Conservation (phyloP, 2,329 filamentous ascomycete genomes). For the Didymella keratinophila region DNA sequence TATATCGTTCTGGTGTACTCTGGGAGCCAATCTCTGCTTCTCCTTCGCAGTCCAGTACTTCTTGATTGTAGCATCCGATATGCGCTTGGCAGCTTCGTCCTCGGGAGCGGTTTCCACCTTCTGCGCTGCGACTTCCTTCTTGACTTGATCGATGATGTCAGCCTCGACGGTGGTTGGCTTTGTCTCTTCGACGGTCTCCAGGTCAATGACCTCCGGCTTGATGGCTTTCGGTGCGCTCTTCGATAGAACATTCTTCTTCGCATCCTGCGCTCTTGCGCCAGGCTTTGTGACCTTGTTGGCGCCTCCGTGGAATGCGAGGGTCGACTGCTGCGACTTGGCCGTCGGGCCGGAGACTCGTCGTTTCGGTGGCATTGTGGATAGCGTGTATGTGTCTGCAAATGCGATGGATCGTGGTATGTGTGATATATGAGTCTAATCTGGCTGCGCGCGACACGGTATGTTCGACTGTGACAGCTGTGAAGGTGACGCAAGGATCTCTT, state of each 20-base stretch:
- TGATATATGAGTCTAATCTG: constrained; percentile 8
- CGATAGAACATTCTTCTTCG: constrained; percentile 51
- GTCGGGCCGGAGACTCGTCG: constrained; percentile 52
- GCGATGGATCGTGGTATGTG: neutral
- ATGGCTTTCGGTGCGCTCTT: constrained; percentile 43
- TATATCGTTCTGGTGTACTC: constrained; percentile 80
- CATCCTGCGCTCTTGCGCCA: constrained; percentile 45
- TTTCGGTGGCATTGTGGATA: constrained; percentile 55
- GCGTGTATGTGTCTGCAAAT: neutral
- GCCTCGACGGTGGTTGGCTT: constrained; percentile 52
- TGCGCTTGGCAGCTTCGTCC: constrained; percentile 67
- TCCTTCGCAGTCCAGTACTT: constrained; percentile 82
- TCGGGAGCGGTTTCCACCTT: constrained; percentile 43
- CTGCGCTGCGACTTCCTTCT: constrained; percentile 43
- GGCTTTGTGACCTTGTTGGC: constrained; percentile 67
- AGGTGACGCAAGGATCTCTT: constrained; percentile 33
- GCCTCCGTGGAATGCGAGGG: constrained; percentile 68
- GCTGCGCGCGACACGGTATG: constrained; percentile 20
- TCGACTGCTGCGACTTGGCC: constrained; percentile 64
- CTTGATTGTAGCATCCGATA: constrained; percentile 73
- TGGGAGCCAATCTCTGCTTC: constrained; percentile 68
- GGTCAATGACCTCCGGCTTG: constrained; percentile 33
- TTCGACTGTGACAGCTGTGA: constrained; percentile 17
- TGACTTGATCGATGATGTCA: constrained; percentile 50
- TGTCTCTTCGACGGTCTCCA: constrained; percentile 30